These are phyloP conservation scores for Fusarium sp. DNA, from an alignment of 2,329 filamentous ascomycete species.

Conservation along the genomic window DNA sequence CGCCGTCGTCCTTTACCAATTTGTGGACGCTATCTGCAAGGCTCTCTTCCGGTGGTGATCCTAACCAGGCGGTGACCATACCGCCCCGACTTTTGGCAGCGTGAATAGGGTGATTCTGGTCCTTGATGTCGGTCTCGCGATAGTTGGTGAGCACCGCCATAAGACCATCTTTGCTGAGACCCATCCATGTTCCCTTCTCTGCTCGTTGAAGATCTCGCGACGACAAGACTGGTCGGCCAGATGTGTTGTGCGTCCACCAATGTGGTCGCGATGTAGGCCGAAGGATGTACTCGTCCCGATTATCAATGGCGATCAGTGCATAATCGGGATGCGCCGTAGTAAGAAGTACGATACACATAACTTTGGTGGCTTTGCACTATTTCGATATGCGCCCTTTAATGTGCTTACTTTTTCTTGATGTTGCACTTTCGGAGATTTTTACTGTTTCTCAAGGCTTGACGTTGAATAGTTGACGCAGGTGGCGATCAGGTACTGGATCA, in stretches of 20 bases:
- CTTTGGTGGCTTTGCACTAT: conserved; percentile 13
- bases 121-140: conserved; percentile 67
- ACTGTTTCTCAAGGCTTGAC: conserved; percentile 4
- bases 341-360: conserved; percentile 84
- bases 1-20: conserved; percentile 66
- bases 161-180: conserved; percentile 71
- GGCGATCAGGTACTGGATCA: conserved; percentile 11
- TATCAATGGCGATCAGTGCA: conserved; percentile 81
- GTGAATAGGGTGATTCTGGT: conserved; percentile 67
- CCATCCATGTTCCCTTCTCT: conserved; percentile 77
- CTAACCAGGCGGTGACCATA: conserved; percentile 76
- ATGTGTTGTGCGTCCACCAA: conserved; percentile 70
- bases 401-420: not conserved
- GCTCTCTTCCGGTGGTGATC: conserved; percentile 62
- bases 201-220: conserved; percentile 73
- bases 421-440: conserved; percentile 13
- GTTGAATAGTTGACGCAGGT: conserved; percentile 33
- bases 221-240: conserved; percentile 67
- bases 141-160: conserved; percentile 78
- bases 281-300: conserved; percentile 81
- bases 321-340: conserved; percentile 84
- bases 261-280: conserved; percentile 74
- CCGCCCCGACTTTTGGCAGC: conserved; percentile 72
- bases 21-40: conserved; percentile 66
- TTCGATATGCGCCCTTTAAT: not conserved